Percentiles rank a stretch among this genome's conserved stretches.
Conservation (phyloP, 148 eudicot species). For the Gaultheria prostrata region DNA sequence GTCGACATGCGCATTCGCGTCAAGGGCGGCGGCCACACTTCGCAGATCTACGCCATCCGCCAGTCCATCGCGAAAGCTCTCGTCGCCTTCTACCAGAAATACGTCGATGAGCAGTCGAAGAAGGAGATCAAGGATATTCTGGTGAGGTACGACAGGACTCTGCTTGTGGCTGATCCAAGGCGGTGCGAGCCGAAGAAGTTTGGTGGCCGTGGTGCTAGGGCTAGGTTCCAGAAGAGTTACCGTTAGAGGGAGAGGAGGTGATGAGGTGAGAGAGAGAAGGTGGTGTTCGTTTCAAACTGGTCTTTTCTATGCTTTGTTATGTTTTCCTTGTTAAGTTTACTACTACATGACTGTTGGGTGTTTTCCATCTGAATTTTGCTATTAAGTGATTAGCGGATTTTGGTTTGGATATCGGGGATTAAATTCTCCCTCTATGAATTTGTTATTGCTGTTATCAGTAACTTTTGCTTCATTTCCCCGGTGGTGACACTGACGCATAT, state of each 20-base stretch:
- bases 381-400: background rate
- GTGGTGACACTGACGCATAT: background rate
- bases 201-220: constrained; percentile 35
- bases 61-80: constrained; percentile 30
- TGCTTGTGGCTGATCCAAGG: constrained; percentile 28
- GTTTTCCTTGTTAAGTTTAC: background rate
- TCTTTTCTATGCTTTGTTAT: background rate
- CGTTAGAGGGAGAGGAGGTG: constrained; percentile 11
- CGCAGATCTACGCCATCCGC: constrained; percentile 33
- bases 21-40: constrained; percentile 32
- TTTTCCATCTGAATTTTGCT: background rate
- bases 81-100: constrained; percentile 32
- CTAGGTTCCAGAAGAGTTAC: constrained; percentile 35
- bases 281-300: background rate
- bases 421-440: background rate
- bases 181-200: constrained; percentile 35
- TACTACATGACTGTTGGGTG: background rate
- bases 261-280: background rate
- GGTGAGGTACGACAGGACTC: constrained; percentile 25
- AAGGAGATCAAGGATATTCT: constrained; percentile 36
- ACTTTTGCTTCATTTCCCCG: background rate
- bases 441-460: background rate
- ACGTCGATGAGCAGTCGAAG: constrained; percentile 29
- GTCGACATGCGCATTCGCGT: constrained; percentile 33
- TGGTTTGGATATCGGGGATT: background rate